Percentiles rank a stretch among this genome's conserved stretches.
Evolutionary conservation across 495 filamentous ascomycete genomes (phyloP).

Genomic region (Hyphodiscus hymeniophilus): DNA sequence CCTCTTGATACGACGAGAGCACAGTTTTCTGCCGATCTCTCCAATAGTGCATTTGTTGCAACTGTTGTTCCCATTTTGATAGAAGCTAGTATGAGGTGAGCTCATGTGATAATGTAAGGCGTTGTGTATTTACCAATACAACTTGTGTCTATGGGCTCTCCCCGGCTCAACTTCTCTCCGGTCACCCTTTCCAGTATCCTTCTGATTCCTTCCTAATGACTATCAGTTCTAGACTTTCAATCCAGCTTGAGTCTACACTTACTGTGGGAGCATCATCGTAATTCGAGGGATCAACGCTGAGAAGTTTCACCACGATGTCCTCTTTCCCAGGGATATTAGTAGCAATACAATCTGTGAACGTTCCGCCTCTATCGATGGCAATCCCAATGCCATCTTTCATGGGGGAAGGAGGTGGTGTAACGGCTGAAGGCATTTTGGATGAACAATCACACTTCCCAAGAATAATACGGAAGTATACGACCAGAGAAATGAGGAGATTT

Average conservation of each 20-base stretch:
- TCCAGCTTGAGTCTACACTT: no score
- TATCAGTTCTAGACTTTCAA: no score
- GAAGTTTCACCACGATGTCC: conserved; percentile 41
- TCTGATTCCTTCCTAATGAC: conserved; percentile 35
- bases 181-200: conserved; percentile 20
- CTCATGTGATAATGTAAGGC: no score
- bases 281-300: conserved; percentile 40
- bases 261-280: conserved; percentile 43
- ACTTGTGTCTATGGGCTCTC: conserved; percentile 35
- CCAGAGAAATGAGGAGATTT: no score
- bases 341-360: conserved; percentile 57
- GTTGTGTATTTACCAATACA: no score
- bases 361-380: conserved; percentile 51
- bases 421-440: no score
- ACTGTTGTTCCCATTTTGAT: conserved; percentile 23
- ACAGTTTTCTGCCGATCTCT: conserved; percentile 10
- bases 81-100: no score
- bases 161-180: conserved; percentile 5
- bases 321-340: conserved; percentile 38
- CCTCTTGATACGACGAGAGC: conserved; percentile 22
- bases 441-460: no score
- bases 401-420: no score
- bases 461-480: no score
- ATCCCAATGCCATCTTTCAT: no score
- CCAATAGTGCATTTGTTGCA: conserved; percentile 24